phyloP scores from a whole-genome alignment of 306 rosid species.

The Citrullus mucosospermus region DNA sequence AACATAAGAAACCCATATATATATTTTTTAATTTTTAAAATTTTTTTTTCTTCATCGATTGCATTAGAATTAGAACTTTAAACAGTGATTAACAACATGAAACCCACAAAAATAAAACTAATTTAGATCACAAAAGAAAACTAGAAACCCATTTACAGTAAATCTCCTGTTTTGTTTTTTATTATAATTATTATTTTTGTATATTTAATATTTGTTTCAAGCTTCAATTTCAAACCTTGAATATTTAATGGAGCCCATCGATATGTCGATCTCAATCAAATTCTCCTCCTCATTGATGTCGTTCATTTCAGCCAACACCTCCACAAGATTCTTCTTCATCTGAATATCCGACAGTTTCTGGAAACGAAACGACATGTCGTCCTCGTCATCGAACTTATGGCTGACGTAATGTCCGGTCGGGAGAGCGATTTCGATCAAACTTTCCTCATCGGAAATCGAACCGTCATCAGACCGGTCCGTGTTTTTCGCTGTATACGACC shows the following conservation, averaged over 20 bases:
- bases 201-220: background rate
- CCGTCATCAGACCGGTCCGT: conserved; percentile 64
- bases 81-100: background rate
- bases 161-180: background rate
- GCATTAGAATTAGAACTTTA: background rate
- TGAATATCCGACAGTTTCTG: conserved; percentile 29
- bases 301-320: conserved; percentile 60
- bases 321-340: conserved; percentile 29
- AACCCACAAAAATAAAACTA: background rate
- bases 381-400: conserved; percentile 11
- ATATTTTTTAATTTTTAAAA: background rate
- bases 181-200: background rate
- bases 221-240: conserved; percentile 88
- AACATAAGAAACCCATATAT: conserved; percentile 5
- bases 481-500: conserved; percentile 1
- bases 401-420: conserved; percentile 49
- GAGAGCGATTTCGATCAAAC: conserved; percentile 80
- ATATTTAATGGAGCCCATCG: conserved; percentile 91
- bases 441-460: conserved; percentile 86
- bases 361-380: conserved; percentile 14
- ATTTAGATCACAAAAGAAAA: conserved; percentile 20
- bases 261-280: conserved; percentile 81
- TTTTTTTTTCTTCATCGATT: background rate
- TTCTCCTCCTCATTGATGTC: conserved; percentile 83
- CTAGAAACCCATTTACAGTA: conserved; percentile 21